phyloP scores from a whole-genome alignment of 257 asterid species.

The Cruciata laevipes region DNA sequence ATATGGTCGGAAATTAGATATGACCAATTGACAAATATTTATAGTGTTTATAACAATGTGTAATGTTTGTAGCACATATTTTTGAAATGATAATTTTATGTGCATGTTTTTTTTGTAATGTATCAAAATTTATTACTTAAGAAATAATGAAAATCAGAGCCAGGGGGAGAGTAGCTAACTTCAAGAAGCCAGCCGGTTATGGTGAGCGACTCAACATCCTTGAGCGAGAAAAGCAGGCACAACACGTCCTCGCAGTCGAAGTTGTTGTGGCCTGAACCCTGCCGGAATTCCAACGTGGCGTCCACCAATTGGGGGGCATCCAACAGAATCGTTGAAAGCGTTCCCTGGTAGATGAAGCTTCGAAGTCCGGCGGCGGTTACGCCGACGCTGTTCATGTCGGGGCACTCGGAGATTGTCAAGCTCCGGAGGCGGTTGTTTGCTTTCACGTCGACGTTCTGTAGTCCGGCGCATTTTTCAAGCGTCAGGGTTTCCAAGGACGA shows the following conservation, averaged over 20 bases:
- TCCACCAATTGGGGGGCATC: slow-evolving; percentile 3
- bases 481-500: slow-evolving; percentile 8
- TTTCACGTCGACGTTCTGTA: slow-evolving; percentile 11
- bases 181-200: slow-evolving; percentile 28
- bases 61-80: too few species aligned
- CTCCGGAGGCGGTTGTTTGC: neutral
- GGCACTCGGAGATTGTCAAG: slow-evolving; percentile 13
- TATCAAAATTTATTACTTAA: too few species aligned
- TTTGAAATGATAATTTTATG: too few species aligned
- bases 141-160: neutral
- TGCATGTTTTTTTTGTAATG: too few species aligned
- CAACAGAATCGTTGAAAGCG: slow-evolving; percentile 1
- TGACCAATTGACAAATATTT: too few species aligned
- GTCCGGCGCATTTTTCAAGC: slow-evolving; percentile 9
- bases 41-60: too few species aligned
- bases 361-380: slow-evolving; percentile 6
- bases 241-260: slow-evolving; percentile 27
- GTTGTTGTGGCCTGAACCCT: slow-evolving; percentile 5
- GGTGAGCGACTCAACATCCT: slow-evolving; percentile 21
- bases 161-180: neutral
- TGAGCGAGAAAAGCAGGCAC: slow-evolving; percentile 17
- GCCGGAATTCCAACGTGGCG: slow-evolving; percentile 4
- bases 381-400: neutral
- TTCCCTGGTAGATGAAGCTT: slow-evolving; percentile 5
- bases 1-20: too few species aligned